phyloP scores from a whole-genome alignment of 495 filamentous ascomycete species.

The Neohortaea acidophila region DNA sequence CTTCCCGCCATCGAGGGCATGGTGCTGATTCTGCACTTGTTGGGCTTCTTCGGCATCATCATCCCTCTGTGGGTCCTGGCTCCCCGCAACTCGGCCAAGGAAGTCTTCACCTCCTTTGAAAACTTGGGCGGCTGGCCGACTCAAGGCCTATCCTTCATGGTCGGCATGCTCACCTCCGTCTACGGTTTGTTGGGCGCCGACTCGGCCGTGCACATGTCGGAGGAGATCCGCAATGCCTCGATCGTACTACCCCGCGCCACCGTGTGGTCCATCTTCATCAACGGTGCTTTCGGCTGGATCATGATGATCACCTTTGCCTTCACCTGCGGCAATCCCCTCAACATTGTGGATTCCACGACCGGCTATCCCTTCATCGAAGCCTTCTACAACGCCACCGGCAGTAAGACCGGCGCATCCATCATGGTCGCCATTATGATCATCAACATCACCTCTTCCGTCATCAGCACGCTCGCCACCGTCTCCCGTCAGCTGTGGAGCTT shows the following conservation, averaged over 20 bases:
- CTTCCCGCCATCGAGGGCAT: conserved; percentile 23
- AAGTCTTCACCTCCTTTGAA: conserved; percentile 17
- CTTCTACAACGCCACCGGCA: conserved; percentile 13
- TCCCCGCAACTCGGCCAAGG: conserved; percentile 1
- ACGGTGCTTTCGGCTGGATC: conserved; percentile 8
- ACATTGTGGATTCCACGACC: not conserved
- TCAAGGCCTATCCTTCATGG: conserved; percentile 5
- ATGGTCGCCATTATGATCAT: conserved; percentile 10
- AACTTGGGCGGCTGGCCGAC: conserved; percentile 18
- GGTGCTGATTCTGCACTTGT: conserved; percentile 8
- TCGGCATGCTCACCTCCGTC: conserved; percentile 7
- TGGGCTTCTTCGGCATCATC: conserved; percentile 14
- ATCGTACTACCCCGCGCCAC: conserved; percentile 5
- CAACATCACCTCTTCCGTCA: not conserved
- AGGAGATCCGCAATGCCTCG: conserved; percentile 13
- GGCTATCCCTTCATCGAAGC: conserved; percentile 8
- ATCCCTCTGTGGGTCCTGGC: conserved; percentile 14
- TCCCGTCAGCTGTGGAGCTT: conserved; percentile 15
- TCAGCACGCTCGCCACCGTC: conserved; percentile 7
- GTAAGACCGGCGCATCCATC: conserved; percentile 16
- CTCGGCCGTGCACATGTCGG: conserved; percentile 7
- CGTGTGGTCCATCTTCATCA: conserved; percentile 7
- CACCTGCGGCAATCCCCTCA: not conserved
- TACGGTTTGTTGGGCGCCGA: conserved; percentile 10
- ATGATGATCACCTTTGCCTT: conserved; percentile 11